These are phyloP conservation scores for Heracleum sosnowskyi DNA, from an alignment of 129 eudicot genomes.

Conservation along the genomic window DNA sequence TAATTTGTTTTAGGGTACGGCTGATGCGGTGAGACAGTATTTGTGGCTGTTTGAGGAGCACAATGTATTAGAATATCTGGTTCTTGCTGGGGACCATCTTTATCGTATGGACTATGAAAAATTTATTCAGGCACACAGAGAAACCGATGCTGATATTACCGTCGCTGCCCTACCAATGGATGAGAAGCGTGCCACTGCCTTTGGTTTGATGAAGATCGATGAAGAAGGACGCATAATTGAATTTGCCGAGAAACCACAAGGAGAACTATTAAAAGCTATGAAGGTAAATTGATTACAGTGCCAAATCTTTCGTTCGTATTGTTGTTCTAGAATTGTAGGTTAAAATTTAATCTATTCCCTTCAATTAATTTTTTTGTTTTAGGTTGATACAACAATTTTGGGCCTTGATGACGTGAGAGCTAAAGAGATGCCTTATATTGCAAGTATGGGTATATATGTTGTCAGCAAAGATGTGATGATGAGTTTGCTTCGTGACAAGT, in stretches of 20 bases:
- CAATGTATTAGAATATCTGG: conserved; percentile 70
- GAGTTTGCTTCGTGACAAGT: conserved; percentile 59
- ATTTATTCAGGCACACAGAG: conserved; percentile 94
- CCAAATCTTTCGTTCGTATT: not conserved
- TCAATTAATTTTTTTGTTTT: not conserved
- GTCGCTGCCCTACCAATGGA: conserved; percentile 98
- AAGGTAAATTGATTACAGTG: conserved; percentile 20
- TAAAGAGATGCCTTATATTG: conserved; percentile 81
- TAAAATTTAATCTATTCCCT: not conserved
- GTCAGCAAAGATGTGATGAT: conserved; percentile 85
- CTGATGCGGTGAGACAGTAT: conserved; percentile 98
- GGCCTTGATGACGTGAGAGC: conserved; percentile 85
- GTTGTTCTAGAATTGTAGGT: not conserved
- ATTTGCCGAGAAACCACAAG: conserved; percentile 94
- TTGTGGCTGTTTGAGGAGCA: conserved; percentile 98
- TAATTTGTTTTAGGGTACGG: conserved; percentile 63
- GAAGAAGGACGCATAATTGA: conserved; percentile 91
- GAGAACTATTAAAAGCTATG: conserved; percentile 83
- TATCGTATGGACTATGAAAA: conserved; percentile 94
- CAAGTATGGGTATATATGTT: conserved; percentile 87
- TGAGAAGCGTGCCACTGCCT: conserved; percentile 94
- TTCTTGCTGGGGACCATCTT: conserved; percentile 97
- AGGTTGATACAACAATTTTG: conserved; percentile 76
- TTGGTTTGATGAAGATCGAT: conserved; percentile 96
- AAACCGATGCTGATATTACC: conserved; percentile 96